phyloP scores from a whole-genome alignment of 2,329 filamentous ascomycete species.

The Alternaria angustiovoidea region DNA sequence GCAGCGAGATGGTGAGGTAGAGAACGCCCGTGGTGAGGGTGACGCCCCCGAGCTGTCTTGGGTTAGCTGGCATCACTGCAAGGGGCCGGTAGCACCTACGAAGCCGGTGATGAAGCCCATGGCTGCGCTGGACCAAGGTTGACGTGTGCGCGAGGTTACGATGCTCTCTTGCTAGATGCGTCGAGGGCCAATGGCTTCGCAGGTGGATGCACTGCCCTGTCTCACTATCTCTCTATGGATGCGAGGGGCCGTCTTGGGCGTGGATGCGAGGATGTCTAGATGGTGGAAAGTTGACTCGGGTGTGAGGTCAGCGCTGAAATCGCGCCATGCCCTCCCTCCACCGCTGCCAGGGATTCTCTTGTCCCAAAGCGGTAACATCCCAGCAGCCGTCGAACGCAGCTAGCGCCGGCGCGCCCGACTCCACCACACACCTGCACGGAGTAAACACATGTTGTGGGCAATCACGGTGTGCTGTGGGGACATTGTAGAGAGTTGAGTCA shows the following conservation, averaged over 20 bases:
- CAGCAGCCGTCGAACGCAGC: slow-evolving; percentile 5
- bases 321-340: slow-evolving; percentile 3
- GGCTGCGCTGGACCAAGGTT: slow-evolving; percentile 15
- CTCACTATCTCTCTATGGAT: not conserved
- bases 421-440: not conserved
- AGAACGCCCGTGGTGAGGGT: slow-evolving; percentile 58
- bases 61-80: not conserved
- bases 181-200: slow-evolving; percentile 16
- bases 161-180: not conserved
- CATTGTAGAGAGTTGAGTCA: not conserved
- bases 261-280: not conserved
- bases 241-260: not conserved
- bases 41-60: slow-evolving; percentile 57
- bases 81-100: slow-evolving; percentile 43
- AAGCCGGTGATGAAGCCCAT: slow-evolving; percentile 64
- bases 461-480: too few species aligned
- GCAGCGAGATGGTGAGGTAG: slow-evolving; percentile 52
- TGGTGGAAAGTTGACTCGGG: slow-evolving; percentile 4
- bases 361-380: slow-evolving; percentile 13
- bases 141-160: not conserved
- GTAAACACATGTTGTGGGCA: too few species aligned
- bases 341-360: slow-evolving; percentile 4
- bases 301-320: slow-evolving; percentile 19
- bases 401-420: not conserved
- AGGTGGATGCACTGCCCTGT: not conserved